A percentile compares a stretch with the other conserved stretches of the same genome.
Evolutionary conservation across 2,329 filamentous ascomycete species (phyloP).

Genomic region (Pseudogymnoascus sp.): DNA sequence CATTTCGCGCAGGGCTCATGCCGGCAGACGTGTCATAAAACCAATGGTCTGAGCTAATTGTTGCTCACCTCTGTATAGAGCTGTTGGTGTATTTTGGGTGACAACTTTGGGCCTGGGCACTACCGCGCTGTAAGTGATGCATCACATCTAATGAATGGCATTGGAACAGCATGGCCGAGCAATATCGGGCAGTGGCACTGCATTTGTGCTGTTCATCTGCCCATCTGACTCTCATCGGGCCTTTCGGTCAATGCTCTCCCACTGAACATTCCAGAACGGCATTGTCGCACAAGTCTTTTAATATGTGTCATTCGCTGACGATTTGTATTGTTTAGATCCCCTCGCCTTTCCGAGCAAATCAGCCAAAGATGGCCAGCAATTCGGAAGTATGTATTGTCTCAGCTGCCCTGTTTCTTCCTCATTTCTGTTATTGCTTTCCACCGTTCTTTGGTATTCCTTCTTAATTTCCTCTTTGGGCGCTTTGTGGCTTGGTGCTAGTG

Average conservation of each 20-base stretch:
- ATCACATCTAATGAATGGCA: not conserved
- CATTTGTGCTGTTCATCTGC: not conserved
- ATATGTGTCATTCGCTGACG: slow-evolving; percentile 3
- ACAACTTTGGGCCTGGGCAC: not conserved
- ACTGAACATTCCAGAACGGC: slow-evolving; percentile 8
- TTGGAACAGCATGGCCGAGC: not conserved
- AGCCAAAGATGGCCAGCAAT: slow-evolving; percentile 8
- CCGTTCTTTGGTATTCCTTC: not conserved
- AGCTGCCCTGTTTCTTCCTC: not conserved
- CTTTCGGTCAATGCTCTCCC: not conserved
- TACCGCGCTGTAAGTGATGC: slow-evolving; percentile 2
- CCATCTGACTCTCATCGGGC: not conserved
- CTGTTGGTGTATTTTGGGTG: slow-evolving; percentile 1
- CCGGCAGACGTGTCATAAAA: slow-evolving; percentile 4
- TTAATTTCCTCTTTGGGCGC: slow-evolving; percentile 9
- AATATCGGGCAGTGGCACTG: not conserved
- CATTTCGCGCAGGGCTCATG: not conserved
- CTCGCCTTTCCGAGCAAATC: not conserved
- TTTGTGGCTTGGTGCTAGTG: not conserved
- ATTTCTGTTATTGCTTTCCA: not conserved
- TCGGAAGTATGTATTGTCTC: slow-evolving; percentile 5
- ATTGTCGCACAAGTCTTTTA: not conserved
- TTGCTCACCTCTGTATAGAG: not conserved
- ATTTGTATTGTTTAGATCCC: slow-evolving; percentile 6
- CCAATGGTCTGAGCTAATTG: slow-evolving; percentile 6